phyloP scores from a whole-genome alignment of 306 rosid species.

The Prunus davidiana region DNA sequence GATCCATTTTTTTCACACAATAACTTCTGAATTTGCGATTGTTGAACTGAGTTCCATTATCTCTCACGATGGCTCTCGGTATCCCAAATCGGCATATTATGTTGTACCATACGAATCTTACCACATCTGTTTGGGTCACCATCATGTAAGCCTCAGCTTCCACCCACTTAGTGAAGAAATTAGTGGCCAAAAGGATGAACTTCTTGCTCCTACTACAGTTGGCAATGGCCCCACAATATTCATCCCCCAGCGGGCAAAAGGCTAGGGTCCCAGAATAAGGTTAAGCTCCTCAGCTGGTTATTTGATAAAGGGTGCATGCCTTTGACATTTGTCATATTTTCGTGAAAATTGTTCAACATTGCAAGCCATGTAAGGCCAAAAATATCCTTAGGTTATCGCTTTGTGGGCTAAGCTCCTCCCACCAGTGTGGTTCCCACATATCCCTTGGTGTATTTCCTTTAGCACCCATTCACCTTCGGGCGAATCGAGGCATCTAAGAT shows the following conservation, averaged over 20 bases:
- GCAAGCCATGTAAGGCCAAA: neutral
- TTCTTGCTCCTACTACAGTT: neutral
- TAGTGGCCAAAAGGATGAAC: neutral
- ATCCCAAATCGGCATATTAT: neutral
- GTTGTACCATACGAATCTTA: neutral
- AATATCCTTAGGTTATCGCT: neutral
- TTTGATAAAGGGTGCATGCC: neutral
- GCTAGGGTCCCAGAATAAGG: fast-evolving
- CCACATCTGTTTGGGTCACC: neutral
- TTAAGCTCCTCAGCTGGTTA: neutral
- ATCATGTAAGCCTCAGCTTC: fast-evolving
- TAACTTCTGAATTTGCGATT: neutral
- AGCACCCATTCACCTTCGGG: neutral
- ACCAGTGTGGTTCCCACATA: neutral
- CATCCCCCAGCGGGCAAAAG: fast-evolving
- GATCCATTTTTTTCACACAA: neutral
- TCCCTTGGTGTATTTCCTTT: neutral
- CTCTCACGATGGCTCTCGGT: neutral
- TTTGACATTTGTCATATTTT: neutral
- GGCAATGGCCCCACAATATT: neutral
- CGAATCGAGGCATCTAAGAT: neutral
- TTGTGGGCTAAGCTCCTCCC: neutral
- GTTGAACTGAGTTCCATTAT: too few relatives aligned
- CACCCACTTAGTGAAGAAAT: neutral
- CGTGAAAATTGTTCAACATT: fast-evolving